Evolutionary conservation across 768 basidiomycete genomes (phyloP).

Genomic region (Phylloporus arenicola): DNA sequence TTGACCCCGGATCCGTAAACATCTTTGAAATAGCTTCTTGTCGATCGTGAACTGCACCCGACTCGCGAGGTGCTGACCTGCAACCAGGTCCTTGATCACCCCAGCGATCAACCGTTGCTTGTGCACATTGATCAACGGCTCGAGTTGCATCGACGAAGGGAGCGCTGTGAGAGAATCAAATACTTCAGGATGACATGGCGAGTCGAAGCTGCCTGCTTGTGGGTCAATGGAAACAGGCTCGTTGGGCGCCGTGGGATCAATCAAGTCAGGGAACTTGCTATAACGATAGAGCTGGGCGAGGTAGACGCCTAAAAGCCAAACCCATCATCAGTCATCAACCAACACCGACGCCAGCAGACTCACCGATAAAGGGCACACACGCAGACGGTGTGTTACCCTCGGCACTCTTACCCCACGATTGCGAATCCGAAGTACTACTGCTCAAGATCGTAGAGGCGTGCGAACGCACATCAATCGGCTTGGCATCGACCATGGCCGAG

Average conservation of each 20-base stretch:
- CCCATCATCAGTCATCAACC: not conserved
- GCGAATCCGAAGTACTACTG: conserved; percentile 38
- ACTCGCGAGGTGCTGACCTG: conserved; percentile 78
- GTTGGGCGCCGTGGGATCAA: conserved; percentile 78
- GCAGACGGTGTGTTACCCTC: conserved; percentile 45
- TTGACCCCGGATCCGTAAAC: conserved; percentile 64
- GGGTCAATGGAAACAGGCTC: conserved; percentile 62
- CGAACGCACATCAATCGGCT: conserved; percentile 49
- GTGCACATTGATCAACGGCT: conserved; percentile 84
- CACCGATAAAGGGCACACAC: conserved; percentile 84
- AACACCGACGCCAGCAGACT: conserved; percentile 15
- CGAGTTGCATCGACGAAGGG: conserved; percentile 72
- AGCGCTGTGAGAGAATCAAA: conserved; percentile 69
- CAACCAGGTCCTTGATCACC: conserved; percentile 75
- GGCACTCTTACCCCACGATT: conserved; percentile 34
- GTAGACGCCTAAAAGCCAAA: conserved; percentile 54
- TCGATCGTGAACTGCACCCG: conserved; percentile 65
- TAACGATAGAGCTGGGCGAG: conserved; percentile 64
- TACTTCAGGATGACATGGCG: conserved; percentile 72
- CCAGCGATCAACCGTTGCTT: conserved; percentile 80
- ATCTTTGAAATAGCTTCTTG: conserved; percentile 71
- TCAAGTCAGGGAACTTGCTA: conserved; percentile 67
- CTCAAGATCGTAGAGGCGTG: conserved; percentile 52
- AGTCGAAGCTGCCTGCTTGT: conserved; percentile 54
- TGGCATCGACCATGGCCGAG: conserved; percentile 59